Base-by-base conservation (phyloP, 2,329 filamentous ascomycete genomes). In the Aspergillus tamarii region DNA sequence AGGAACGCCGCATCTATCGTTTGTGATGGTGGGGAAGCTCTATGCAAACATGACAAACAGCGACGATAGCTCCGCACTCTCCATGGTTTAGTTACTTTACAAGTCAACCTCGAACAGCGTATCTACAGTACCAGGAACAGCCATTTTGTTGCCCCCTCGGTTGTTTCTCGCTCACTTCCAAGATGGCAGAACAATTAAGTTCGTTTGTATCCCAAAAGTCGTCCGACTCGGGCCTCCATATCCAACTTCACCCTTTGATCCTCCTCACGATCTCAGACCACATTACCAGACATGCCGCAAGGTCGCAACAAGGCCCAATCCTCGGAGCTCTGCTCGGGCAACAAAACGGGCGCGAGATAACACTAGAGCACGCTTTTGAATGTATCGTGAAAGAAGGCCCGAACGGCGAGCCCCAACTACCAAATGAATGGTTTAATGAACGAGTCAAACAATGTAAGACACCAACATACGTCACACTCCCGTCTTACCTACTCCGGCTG, bases 201-300 rank as follows among this genome's bases (percentile, higher is more conserved):
- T 82, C 88, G 59, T 84, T 92, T 66, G 76, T 93, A 54, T 91
- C 89, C 7, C 84, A 83, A 63, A 90, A 88, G 78, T 85, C 88
- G 6, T 88, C 87, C 48, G 92, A 95, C 78, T 90, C 89, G 23
- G 88, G 88, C 57, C 87, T 96, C 52, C 90, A 93, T 68, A 88
- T 93, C 61, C 88, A 93, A 71, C 88, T 99, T 21, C 95, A 99
- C 74, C 95, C 95, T 30, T 89, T 99, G 56, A 94, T 97, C 59
- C 90, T 98, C 69, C 91, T 99, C 80, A 96, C 91, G 68, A 95
- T 99, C 73, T 97, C 94, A 70, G 95, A 99, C 79, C 96, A 96
- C 78, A 93, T 98, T 77, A 96, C 94, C 63, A 88, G 95, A 64
- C 94, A 97, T 78, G 92, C 90, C 1, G 85, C 97, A 62, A 88